Base-by-base conservation (phyloP, 2,329 filamentous ascomycete species). In the Dothidotthia symphoricarpi region DNA sequence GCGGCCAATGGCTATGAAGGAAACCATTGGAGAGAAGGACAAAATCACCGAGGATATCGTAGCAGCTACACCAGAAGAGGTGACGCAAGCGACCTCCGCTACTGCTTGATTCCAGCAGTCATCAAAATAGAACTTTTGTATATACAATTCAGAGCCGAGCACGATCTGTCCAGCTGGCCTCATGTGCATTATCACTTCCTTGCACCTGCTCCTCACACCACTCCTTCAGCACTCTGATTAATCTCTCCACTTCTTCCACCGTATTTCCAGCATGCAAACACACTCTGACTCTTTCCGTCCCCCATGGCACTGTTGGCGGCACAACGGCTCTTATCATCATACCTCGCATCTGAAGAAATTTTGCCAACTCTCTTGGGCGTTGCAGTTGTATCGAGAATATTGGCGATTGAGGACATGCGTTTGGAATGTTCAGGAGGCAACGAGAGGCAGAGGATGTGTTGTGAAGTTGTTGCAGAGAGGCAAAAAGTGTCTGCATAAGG, bases 1-100 rank as follows among this genome's bases (percentile, higher is more conserved):
- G 41, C 75, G 80, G 58, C 86, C 88, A 1, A 95, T 95, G 88
- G 57, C 59, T 39, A 61, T 55, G 42, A 51, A 65, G 19, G 61
- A 66, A 41, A 66, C 61, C 0, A 53, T 66, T 33, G 57, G 58
- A 26, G 60, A 62, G 15, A 51, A 58, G 41, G 39, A 57, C 29
- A 59, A 57, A 35, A 28, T 45, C 27, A 34, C 43, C 16, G 47
- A 48, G 6, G 39, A 42, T 3, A 39, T 47, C 3, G 38, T 50
- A 30, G 40, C 37, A 11, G 48, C 48, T 14, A 38, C 36, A 28
- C 43, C 45, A 14, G 38, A 42, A 31, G 34, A 38, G 17, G 43
- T 30, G 13, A 36, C 46, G 27, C 42, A 45, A 7, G 36, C 39
- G 14, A 31, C 46, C 3, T 31, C 41, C 12, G 28, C 32, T 6